These are phyloP conservation scores for Epicoccum sorghinum DNA, from an alignment of 2,329 filamentous ascomycete species.

Conservation along the genomic window DNA sequence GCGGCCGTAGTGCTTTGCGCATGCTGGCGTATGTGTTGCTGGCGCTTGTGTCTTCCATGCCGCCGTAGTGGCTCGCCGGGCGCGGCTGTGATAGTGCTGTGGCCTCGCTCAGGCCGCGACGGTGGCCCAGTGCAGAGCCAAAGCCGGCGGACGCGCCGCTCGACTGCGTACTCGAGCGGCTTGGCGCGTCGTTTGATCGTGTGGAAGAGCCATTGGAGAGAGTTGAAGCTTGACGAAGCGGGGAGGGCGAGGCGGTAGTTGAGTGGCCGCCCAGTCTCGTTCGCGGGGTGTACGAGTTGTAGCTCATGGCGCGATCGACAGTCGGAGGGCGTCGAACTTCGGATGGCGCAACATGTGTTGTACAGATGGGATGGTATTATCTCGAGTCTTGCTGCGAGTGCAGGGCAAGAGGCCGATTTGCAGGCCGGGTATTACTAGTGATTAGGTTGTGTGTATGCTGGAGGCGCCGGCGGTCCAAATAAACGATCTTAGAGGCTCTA, in stretches of 20 bases:
- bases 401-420: constrained; percentile 33
- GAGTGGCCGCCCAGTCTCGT: constrained; percentile 47
- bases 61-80: constrained; percentile 53
- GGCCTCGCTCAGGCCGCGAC: constrained; percentile 77
- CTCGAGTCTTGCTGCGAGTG: constrained; percentile 21
- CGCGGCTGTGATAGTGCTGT: constrained; percentile 60
- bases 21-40: constrained; percentile 73
- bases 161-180: constrained; percentile 71
- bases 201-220: constrained; percentile 74
- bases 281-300: constrained; percentile 44
- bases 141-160: constrained; percentile 72
- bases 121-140: constrained; percentile 60
- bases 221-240: constrained; percentile 68
- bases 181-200: constrained; percentile 67
- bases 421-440: constrained; percentile 35
- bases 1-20: constrained; percentile 74
- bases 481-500: constrained; percentile 18
- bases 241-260: constrained; percentile 50
- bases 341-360: constrained; percentile 39
- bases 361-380: constrained; percentile 21
- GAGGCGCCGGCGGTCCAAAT: constrained; percentile 35
- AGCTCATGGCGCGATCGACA: constrained; percentile 42
- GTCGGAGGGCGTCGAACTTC: constrained; percentile 12
- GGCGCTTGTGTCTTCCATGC: constrained; percentile 53
- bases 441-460: constrained; percentile 20